phyloP scores from a whole-genome alignment of 176 grass and related monocot species.

The Panicum miliaceum region DNA sequence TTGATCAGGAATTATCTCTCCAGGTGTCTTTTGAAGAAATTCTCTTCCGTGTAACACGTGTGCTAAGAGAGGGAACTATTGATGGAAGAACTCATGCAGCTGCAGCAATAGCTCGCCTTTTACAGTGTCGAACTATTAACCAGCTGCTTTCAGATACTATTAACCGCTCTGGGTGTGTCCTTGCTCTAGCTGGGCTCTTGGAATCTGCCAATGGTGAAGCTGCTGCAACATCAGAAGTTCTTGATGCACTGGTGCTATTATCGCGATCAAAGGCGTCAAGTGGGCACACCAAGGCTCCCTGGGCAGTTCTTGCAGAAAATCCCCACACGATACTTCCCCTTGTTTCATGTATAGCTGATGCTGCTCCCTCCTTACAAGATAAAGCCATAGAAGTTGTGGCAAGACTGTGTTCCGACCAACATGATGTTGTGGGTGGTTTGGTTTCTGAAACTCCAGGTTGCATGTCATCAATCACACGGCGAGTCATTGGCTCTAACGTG shows the following conservation, averaged over 20 bases:
- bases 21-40: constrained; percentile 82
- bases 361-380: constrained; percentile 86
- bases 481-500: constrained; percentile 70
- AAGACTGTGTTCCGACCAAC: constrained; percentile 82
- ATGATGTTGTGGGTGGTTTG: constrained; percentile 80
- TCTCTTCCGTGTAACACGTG: constrained; percentile 75
- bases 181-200: constrained; percentile 81
- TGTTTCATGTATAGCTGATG: constrained; percentile 88
- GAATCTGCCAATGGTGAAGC: constrained; percentile 79
- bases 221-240: constrained; percentile 87
- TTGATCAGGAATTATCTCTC: constrained; percentile 80
- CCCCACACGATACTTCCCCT: constrained; percentile 87
- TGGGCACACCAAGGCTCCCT: constrained; percentile 83
- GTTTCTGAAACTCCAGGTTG: constrained; percentile 83
- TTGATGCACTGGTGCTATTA: constrained; percentile 87
- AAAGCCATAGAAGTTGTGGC: constrained; percentile 93
- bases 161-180: constrained; percentile 79
- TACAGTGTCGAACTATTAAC: constrained; percentile 67
- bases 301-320: constrained; percentile 87
- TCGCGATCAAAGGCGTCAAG: constrained; percentile 83
- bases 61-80: constrained; percentile 83
- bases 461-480: constrained; percentile 67
- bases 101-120: constrained; percentile 85
- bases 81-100: constrained; percentile 96
- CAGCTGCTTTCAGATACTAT: constrained; percentile 78